These are phyloP conservation scores for Scedosporium apiospermum DNA, from an alignment of 2,329 filamentous ascomycete genomes.

Conservation along the genomic window DNA sequence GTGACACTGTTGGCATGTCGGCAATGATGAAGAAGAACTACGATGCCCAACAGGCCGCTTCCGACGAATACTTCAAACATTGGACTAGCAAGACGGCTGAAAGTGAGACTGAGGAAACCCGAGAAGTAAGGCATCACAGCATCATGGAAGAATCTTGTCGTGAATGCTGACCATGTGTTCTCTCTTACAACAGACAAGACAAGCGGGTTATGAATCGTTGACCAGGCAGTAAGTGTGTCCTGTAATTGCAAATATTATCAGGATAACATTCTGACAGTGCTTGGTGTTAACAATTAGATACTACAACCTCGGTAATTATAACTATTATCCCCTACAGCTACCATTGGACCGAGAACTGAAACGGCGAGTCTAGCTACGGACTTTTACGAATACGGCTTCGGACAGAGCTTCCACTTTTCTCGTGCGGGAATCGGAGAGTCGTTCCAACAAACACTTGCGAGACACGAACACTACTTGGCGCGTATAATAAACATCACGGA, in stretches of 20 bases:
- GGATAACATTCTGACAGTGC: not conserved
- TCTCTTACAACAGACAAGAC: conserved; percentile 48
- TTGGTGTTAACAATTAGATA: not conserved
- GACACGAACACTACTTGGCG: conserved; percentile 96
- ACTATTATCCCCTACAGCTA: too few relatives aligned
- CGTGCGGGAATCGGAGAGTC: conserved; percentile 29
- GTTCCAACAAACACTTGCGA: conserved; percentile 85
- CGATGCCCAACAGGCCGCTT: conserved; percentile 66
- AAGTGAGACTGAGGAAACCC: conserved; percentile 72
- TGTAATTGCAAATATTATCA: not conserved
- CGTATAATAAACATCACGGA: conserved; percentile 78
- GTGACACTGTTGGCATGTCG: conserved; percentile 58
- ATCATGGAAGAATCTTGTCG: not conserved
- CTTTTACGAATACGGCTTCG: conserved; percentile 95
- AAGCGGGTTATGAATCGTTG: conserved; percentile 82
- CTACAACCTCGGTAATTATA: not conserved
- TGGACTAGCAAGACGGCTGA: conserved; percentile 77
- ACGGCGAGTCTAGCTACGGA: conserved; percentile 72
- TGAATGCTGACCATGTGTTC: not conserved
- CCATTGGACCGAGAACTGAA: too few relatives aligned
- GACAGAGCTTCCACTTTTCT: conserved; percentile 94
- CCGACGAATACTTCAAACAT: conserved; percentile 93
- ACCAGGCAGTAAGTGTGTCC: conserved; percentile 71
- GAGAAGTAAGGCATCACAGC: conserved; percentile 49
- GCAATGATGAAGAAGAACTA: conserved; percentile 78